Conservation (phyloP, 352 stramenopile genomes). For the Phytophthora citricola region DNA sequence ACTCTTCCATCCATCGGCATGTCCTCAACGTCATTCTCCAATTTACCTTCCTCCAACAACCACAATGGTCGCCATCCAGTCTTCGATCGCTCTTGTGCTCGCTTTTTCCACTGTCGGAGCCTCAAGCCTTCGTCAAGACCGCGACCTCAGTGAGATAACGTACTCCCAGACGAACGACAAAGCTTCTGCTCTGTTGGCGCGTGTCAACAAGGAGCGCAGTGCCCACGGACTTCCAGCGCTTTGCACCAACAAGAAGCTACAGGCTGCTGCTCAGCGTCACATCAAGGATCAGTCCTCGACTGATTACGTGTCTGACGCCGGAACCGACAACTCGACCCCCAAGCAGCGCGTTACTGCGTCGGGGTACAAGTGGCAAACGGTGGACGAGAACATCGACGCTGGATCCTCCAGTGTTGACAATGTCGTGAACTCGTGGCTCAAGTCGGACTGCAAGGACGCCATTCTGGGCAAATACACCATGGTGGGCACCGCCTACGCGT, state of each 20-base stretch:
- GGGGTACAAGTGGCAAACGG: conserved; percentile 53
- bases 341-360: conserved; percentile 36
- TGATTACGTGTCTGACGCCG: conserved; percentile 42
- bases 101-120: conserved; percentile 5
- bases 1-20: neutral
- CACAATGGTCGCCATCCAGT: conserved; percentile 8
- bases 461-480: conserved; percentile 43
- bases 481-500: conserved; percentile 42
- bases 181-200: conserved; percentile 31
- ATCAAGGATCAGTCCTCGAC: conserved; percentile 14
- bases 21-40: conserved; percentile 5
- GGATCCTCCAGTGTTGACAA: conserved; percentile 26
- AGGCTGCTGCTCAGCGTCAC: conserved; percentile 17
- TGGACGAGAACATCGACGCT: conserved; percentile 41
- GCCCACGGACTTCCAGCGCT: conserved; percentile 34
- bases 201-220: conserved; percentile 50
- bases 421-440: conserved; percentile 46
- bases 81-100: conserved; percentile 14
- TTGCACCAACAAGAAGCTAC: conserved; percentile 40
- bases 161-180: conserved; percentile 15
- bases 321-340: conserved; percentile 44
- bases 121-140: conserved; percentile 25
- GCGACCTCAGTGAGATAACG: conserved; percentile 13
- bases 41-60: neutral
- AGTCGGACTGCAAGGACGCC: conserved; percentile 19